Percentiles rank a stretch among this genome's conserved stretches.
Conservation (phyloP, 192 early-diverging fungal species). For the Chytriomyces hyalinus region DNA sequence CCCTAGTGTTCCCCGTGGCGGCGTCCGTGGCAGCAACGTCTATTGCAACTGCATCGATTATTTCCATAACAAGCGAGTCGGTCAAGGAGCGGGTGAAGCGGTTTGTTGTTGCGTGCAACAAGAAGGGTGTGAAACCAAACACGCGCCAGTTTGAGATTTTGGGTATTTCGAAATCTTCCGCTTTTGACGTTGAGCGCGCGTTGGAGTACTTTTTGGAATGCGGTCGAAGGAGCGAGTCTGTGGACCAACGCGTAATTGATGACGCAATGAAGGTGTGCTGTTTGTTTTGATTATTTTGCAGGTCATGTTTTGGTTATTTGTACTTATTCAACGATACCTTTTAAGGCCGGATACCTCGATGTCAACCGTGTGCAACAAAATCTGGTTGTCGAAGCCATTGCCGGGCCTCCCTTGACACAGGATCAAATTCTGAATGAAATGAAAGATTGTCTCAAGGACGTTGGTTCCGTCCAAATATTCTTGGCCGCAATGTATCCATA, state of each 20-base stretch:
- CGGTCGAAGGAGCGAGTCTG: background rate
- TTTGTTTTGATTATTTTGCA: background rate
- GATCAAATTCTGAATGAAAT: background rate
- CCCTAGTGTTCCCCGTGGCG: no score
- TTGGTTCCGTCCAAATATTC: background rate
- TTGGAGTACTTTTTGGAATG: background rate
- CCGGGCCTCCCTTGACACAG: background rate
- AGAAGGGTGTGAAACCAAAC: background rate
- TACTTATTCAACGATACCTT: no score
- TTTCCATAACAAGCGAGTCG: no score
- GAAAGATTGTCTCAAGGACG: background rate
- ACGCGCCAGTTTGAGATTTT: background rate
- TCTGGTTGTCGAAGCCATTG: background rate
- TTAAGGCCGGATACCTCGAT: background rate
- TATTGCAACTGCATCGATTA: no score
- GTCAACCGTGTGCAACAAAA: background rate
- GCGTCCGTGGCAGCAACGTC: no score
- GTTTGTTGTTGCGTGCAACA: background rate
- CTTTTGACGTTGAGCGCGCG: background rate
- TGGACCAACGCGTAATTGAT: background rate
- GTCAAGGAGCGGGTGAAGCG: background rate
- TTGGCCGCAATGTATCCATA: background rate
- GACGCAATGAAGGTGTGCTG: background rate
- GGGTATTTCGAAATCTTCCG: background rate
- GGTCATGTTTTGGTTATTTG: background rate